These are phyloP conservation scores for Asterella californica DNA, from an alignment of 225 moss, liverwort and hornwort species.

Conservation along the genomic window DNA sequence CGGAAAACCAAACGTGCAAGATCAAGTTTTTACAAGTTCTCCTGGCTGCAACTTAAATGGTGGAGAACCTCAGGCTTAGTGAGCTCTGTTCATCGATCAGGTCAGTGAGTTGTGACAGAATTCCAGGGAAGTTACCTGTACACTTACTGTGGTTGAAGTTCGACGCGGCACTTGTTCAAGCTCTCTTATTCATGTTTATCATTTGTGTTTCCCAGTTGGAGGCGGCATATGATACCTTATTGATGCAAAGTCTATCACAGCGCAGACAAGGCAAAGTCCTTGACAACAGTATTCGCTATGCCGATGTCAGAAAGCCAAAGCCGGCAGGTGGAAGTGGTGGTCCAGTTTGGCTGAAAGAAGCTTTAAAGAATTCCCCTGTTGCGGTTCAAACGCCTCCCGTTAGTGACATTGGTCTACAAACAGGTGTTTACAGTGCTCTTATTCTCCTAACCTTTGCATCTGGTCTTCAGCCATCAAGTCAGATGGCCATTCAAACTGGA, in stretches of 20 bases:
- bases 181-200: not conserved
- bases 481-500: conserved; percentile 50
- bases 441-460: conserved; percentile 62
- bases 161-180: not conserved
- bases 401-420: conserved; percentile 61
- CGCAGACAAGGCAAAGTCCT: conserved; percentile 75
- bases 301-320: conserved; percentile 74
- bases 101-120: not conserved
- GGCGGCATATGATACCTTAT: conserved; percentile 84
- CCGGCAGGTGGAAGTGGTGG: conserved; percentile 52
- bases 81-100: not conserved
- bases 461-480: conserved; percentile 53
- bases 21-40: too few relatives aligned
- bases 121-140: not conserved
- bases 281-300: conserved; percentile 68
- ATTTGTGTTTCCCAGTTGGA: conserved; percentile 54
- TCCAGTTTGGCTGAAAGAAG: conserved; percentile 69
- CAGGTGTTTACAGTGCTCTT: conserved; percentile 64
- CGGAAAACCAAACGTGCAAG: too few relatives aligned
- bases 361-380: conserved; percentile 65
- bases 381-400: conserved; percentile 53
- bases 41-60: too few relatives aligned
- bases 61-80: too few relatives aligned
- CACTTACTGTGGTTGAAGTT: not conserved
- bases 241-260: conserved; percentile 86